Evolutionary conservation across 2,329 filamentous ascomycete species (phyloP), one percentile per base, ranked within the genome.

Genomic region (Diaporthe citriasiana): DNA sequence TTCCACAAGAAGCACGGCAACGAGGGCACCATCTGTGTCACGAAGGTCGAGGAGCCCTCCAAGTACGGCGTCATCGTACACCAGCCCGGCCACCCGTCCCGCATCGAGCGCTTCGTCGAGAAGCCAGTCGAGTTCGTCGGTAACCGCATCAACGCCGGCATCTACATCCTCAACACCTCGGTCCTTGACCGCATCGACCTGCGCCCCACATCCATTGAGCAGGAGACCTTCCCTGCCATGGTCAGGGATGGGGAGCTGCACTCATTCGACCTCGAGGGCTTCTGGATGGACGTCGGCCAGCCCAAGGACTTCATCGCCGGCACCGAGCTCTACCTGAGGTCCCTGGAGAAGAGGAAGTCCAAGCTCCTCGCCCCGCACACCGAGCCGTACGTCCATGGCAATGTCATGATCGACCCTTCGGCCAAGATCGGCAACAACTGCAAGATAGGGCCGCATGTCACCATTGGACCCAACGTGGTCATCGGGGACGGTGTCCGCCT

Each of bases 251-350:
- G 95, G 77, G 91, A 96, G 85, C 88, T 98, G 76, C 96, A 98
- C 89, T 98, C 95, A 1, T 98, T 97, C 82, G 96, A 98, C 82
- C 91, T 98, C 40, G 95, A 98, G 78, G 95, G 96, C 79, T 98
- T 97, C 91, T 98, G 96, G 96, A 98, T 98, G 96, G 96, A 98
- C 80, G 95, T 99, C 77, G 96, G 96, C 80, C 96, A 99, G 86
- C 96, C 96, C 79, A 99, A 98, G 88, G 96, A 99, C 83, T 99
- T 98, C 90, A 89, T 99, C 72, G 95, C 93, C 30, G 96, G 96
- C 76, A 98, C 97, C 76, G 98, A 96, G 86, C 90, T 99, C 76
- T 98, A 98, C 87, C 94, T 99, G 70, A 95, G 94, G 60, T 97
- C 95, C 4, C 90, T 98, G 75, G 90, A 95, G 74, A 98, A 98